A percentile compares a stretch with the other conserved stretches of the same genome.
Evolutionary conservation across 805 yeast genomes (phyloP).

Genomic region (Cyberlindnera petersonii): DNA sequence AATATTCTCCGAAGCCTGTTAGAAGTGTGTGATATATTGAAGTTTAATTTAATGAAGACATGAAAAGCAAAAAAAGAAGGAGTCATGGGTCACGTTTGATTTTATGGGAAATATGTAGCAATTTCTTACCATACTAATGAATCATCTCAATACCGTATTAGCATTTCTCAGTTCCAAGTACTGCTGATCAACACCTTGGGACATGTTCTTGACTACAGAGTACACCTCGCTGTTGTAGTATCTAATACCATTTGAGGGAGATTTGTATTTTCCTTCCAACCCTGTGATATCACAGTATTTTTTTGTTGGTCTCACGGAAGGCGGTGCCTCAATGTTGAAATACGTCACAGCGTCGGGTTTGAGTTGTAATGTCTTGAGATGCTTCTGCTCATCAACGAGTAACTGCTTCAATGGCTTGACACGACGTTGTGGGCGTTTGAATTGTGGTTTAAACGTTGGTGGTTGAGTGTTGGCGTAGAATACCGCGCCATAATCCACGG

Average conservation of each 20-base stretch:
- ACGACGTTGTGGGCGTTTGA: slow-evolving; percentile 53
- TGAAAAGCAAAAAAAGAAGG: not conserved
- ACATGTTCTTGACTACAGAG: slow-evolving; percentile 70
- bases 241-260: slow-evolving; percentile 70
- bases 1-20: too few species aligned
- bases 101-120: too few species aligned
- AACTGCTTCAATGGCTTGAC: slow-evolving; percentile 74
- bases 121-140: too few species aligned
- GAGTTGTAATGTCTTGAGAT: slow-evolving; percentile 39
- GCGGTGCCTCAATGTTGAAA: slow-evolving; percentile 76
- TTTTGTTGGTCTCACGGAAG: slow-evolving; percentile 74
- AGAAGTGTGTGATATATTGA: too few species aligned
- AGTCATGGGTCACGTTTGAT: slow-evolving; percentile 6
- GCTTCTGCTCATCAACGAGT: slow-evolving; percentile 71
- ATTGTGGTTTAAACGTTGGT: slow-evolving; percentile 56
- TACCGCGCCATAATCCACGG: slow-evolving; percentile 7
- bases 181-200: slow-evolving; percentile 91
- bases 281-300: slow-evolving; percentile 95
- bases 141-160: slow-evolving; percentile 68
- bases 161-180: slow-evolving; percentile 85
- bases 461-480: slow-evolving; percentile 24
- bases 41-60: not conserved
- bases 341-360: slow-evolving; percentile 58
- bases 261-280: slow-evolving; percentile 67
- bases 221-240: slow-evolving; percentile 82